Base-by-base conservation (phyloP, 495 filamentous ascomycete species). In the Hypoxylon fuscum region DNA sequence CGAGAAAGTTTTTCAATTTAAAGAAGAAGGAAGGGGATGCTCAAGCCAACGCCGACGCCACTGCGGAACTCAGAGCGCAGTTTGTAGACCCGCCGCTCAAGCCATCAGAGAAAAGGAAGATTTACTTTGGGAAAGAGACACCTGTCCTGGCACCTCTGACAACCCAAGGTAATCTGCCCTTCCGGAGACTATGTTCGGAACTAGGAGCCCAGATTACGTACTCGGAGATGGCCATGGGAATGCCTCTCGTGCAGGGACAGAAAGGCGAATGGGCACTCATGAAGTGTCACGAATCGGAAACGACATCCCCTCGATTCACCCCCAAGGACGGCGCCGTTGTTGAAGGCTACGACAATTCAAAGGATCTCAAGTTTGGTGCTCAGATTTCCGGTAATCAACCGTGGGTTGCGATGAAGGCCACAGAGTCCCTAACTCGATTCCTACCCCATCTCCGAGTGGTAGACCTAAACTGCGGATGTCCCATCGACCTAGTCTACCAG, bases 111-210 rank as follows among this genome's bases (percentile, higher is more conserved):
- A 98, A 98, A 79, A 81, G 93, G 47, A 88, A 86, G 56, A 77
- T 98, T 47, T 97, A 98, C 73, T 97, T 97, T 70, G 92, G 93
- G 7, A 87, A 87, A 5, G 93, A 98, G 66, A 98, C 95, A 2
- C 93, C 96, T 0, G 84, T 93, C 20, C 81, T 98, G 14, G 95
- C 96, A 2, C 95, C 95, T 37, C 68, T 83, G 14, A 88, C 95
- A 0, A 98, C 95, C 2, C 95, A 97, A 74, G 95, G 95, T n/a
- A 98, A 98, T 66, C 78, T 98, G 22, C 96, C 95, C 1, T 98
- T 97, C 79, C 89, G 95, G 40, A 85, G 96, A 47, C 85, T 98
- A n/a, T 98, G 95, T 68, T 86, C 88, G 0, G 87, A 89, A 47
- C 84, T 97, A 15, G 96, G 95, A 18, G 93, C 95, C 15, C 90